Base-by-base conservation (phyloP, 495 filamentous ascomycete genomes). In the Aspergillus carlsbadensis region DNA sequence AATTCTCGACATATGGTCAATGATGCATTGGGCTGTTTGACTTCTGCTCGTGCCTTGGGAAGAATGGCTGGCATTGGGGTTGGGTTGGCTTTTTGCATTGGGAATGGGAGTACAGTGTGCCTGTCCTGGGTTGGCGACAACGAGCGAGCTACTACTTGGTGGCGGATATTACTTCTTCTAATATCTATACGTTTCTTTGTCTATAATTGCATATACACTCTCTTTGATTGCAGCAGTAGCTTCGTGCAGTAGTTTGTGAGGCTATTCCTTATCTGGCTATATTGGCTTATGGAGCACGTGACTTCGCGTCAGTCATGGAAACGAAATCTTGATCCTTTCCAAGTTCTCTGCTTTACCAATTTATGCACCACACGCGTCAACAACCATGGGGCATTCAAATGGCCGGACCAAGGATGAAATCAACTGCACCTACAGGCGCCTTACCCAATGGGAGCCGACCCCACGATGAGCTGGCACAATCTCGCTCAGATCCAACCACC, bases 301-400 rank as follows among this genome's bases (percentile, higher is more conserved):
- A 70, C 17, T 29, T 36, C 65, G 67, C 61, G 67, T 70, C 35
- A 7, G 15, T 13, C 8, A 14, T 21, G 55, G 46, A 44, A 24
- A 51, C 24, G 26, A 36, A 17, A 26, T 33, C 29, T 34, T 29
- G n/a, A 34, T 8, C 20, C 17, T n/a, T 15, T 39, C 20, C 20
- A 14, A 52, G 18, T 33, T 10, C 29, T 54, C 42, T 29, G 29
- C 17, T 7, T 2, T 18, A 24, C 18, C 40, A 6, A 18, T 48
- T 22, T 42, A 48, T 20, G 20, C 33, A 40, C 35, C 8, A n/a
- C 15, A 17, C 10, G 3, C 2, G 13, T 29, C 17, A 34, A 29
- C 37, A 63, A 62, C 53, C n/a, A 72, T 74, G 71, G 62, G 36
- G 55, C 47, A 36, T 62, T 62, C 61, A 61, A 21, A 73, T 72